These are phyloP conservation scores for Trametes elegans DNA, from an alignment of 768 basidiomycete genomes.

Conservation along the genomic window DNA sequence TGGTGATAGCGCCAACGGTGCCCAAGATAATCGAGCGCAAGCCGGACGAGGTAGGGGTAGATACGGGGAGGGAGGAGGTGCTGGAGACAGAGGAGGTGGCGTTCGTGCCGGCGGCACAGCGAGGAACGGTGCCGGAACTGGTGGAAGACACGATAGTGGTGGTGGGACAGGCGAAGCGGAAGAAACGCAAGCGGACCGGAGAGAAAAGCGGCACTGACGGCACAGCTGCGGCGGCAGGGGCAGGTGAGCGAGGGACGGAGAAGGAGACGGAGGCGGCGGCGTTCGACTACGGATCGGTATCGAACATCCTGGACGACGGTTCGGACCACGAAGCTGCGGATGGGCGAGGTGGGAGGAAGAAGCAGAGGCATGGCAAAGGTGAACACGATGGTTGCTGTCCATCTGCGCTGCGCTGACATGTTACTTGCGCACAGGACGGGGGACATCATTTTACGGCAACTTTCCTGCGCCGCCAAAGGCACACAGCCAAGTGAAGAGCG, in stretches of 20 bases:
- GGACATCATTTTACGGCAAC: conserved; percentile 25
- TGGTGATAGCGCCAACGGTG: conserved; percentile 56
- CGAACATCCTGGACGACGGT: conserved; percentile 43
- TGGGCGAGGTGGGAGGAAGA: conserved; percentile 40
- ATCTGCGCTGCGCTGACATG: not conserved
- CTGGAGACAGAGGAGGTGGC: conserved; percentile 54
- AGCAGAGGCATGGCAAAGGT: conserved; percentile 42
- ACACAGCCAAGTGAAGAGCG: conserved; percentile 33
- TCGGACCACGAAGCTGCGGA: conserved; percentile 27
- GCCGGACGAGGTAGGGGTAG: conserved; percentile 2
- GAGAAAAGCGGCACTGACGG: not conserved
- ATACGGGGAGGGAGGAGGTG: not conserved
- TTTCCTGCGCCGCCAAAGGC: conserved; percentile 34
- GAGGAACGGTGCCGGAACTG: conserved; percentile 31
- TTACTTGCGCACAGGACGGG: conserved; percentile 8
- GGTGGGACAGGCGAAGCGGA: conserved; percentile 62
- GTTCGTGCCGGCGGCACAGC: conserved; percentile 68
- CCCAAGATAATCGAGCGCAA: conserved; percentile 37
- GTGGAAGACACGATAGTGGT: conserved; percentile 68
- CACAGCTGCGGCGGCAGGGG: conserved; percentile 21
- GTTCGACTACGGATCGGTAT: conserved; percentile 40
- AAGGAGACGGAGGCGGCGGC: conserved; percentile 19
- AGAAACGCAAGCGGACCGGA: conserved; percentile 62
- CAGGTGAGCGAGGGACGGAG: not conserved
- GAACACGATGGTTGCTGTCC: not conserved